phyloP scores from a whole-genome alignment of 257 asterid species.

The Misopates orontium region DNA sequence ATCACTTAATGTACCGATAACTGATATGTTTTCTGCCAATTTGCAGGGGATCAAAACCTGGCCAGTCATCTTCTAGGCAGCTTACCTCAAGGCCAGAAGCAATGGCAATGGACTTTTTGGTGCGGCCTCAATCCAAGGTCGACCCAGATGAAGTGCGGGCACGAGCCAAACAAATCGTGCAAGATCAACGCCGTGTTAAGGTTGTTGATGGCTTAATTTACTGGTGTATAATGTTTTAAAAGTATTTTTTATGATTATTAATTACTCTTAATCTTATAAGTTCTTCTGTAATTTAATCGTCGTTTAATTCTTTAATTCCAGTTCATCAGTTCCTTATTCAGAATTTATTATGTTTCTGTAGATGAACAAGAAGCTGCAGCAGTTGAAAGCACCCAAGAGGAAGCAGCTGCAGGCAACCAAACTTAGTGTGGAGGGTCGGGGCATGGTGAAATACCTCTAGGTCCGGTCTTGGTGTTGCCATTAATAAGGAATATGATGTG shows the following conservation, averaged over 20 bases:
- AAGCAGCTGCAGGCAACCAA: slow-evolving; percentile 92
- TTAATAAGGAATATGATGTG: no score
- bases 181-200: slow-evolving; percentile 54
- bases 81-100: slow-evolving; percentile 45
- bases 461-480: neutral
- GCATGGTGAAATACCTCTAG: slow-evolving; percentile 88
- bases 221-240: no score
- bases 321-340: neutral
- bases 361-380: slow-evolving; percentile 98
- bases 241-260: neutral
- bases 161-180: slow-evolving; percentile 43
- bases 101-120: slow-evolving; percentile 64
- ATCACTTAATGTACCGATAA: neutral
- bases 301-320: neutral
- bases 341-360: slow-evolving; percentile 27
- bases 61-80: slow-evolving; percentile 67
- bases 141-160: slow-evolving; percentile 65
- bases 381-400: slow-evolving; percentile 80
- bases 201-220: no score
- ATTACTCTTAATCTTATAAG: neutral
- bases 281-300: neutral
- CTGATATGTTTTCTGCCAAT: slow-evolving; percentile 30
- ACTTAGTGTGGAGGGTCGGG: slow-evolving; percentile 95
- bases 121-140: slow-evolving; percentile 65
- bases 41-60: slow-evolving; percentile 71